Percentiles rank a stretch among this genome's conserved stretches.
Evolutionary conservation across 176 grass and related monocot species (phyloP).

Genomic region (Otatea glauca): DNA sequence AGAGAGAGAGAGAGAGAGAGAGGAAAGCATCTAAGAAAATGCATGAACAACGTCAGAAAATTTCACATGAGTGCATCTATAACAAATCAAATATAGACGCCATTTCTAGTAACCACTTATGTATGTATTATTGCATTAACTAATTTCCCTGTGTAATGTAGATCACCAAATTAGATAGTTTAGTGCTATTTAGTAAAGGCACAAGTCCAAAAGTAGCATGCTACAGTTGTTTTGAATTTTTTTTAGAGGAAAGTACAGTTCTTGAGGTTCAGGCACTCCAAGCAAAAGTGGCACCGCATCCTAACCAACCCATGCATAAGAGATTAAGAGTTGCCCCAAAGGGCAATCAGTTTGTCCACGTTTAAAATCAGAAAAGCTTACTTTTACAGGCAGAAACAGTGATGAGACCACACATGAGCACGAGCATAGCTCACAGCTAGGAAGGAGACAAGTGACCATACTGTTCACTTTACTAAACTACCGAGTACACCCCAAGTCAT

Average conservation of each 20-base stretch:
- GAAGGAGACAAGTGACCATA: background rate
- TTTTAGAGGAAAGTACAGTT: background rate
- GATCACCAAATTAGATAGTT: background rate
- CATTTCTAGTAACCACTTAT: background rate
- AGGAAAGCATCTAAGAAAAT: background rate
- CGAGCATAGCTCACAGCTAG: background rate
- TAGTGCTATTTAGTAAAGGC: background rate
- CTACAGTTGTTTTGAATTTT: background rate
- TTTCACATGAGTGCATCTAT: background rate
- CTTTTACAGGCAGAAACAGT: slow-evolving; percentile 25
- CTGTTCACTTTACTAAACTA: background rate
- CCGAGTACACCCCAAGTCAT: background rate
- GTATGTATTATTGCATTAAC: background rate
- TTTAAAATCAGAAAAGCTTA: slow-evolving; percentile 23
- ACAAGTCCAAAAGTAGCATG: background rate
- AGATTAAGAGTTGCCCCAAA: slow-evolving; percentile 29
- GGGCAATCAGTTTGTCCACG: slow-evolving; percentile 7
- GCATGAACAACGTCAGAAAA: background rate
- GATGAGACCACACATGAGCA: slow-evolving; percentile 16
- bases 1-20: background rate
- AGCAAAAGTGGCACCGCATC: background rate
- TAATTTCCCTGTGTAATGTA: background rate
- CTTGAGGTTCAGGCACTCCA: background rate
- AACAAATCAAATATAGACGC: background rate
- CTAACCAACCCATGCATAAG: slow-evolving; percentile 5